Evolutionary conservation across 495 filamentous ascomycete genomes (phyloP).

Genomic region (Penicillium riverlandense): DNA sequence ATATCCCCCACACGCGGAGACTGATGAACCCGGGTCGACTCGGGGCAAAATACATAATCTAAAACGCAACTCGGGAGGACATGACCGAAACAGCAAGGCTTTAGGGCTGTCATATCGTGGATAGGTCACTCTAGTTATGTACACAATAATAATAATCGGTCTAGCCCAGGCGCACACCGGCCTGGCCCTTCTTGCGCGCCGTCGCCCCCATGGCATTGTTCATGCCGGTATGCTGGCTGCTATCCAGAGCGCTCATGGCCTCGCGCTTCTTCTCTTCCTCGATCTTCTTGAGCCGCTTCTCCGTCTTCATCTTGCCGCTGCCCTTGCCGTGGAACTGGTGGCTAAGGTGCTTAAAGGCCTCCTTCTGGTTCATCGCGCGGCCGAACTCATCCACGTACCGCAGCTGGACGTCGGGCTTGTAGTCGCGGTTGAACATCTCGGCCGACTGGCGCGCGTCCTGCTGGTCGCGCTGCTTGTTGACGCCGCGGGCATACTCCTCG

Average conservation of each 20-base stretch:
- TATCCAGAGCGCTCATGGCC: slow-evolving; percentile 73
- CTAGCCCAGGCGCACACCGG: slow-evolving; percentile 78
- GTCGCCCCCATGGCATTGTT: slow-evolving; percentile 64
- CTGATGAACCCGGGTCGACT: neutral
- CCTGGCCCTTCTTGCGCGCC: slow-evolving; percentile 78
- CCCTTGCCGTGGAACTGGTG: slow-evolving; percentile 99
- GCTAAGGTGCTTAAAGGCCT: slow-evolving; percentile 90
- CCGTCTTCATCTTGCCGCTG: slow-evolving; percentile 94
- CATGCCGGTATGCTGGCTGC: slow-evolving; percentile 76
- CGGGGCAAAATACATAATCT: no score
- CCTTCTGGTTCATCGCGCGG: slow-evolving; percentile 79
- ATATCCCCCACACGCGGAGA: slow-evolving; percentile 26
- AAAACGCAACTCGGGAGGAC: slow-evolving; percentile 7
- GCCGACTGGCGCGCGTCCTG: slow-evolving; percentile 72
- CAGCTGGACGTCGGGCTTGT: slow-evolving; percentile 83
- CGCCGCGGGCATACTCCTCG: slow-evolving; percentile 79
- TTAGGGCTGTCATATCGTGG: no score
- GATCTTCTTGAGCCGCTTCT: slow-evolving; percentile 94
- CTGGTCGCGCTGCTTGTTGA: slow-evolving; percentile 82
- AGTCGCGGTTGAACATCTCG: slow-evolving; percentile 76
- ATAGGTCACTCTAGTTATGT: no score
- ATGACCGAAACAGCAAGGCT: slow-evolving; percentile 5
- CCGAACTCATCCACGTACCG: slow-evolving; percentile 87
- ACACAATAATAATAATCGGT: no score
- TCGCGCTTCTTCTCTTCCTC: slow-evolving; percentile 86